These are phyloP conservation scores for Penicillium capsulatum DNA, from an alignment of 2,329 filamentous ascomycete species.

Conservation along the genomic window DNA sequence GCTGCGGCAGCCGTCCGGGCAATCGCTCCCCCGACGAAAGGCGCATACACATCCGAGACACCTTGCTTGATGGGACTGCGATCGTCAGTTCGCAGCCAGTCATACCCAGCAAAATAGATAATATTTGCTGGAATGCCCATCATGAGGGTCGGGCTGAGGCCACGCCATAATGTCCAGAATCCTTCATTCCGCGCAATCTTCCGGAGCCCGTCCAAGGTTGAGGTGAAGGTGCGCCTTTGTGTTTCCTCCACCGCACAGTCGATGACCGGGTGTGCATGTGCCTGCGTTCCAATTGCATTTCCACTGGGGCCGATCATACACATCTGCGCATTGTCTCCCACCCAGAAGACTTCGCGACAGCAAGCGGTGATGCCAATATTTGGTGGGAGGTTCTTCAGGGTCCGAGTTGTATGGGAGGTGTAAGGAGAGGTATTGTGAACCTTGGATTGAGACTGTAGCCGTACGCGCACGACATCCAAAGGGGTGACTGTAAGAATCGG, in stretches of 20 bases:
- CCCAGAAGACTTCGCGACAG: constrained; percentile 95
- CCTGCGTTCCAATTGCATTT: constrained; percentile 37
- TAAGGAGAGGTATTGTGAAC: constrained; percentile 53
- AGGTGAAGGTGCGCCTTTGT: constrained; percentile 77
- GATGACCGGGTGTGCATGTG: constrained; percentile 43
- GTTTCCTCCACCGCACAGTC: constrained; percentile 86
- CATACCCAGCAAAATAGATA: constrained; percentile 98
- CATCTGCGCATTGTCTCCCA: constrained; percentile 75
- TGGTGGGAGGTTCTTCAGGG: constrained; percentile 67
- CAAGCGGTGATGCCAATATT: constrained; percentile 90
- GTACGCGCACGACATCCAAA: constrained; percentile 92
- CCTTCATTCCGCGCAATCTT: constrained; percentile 97
- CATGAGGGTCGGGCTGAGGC: constrained; percentile 84
- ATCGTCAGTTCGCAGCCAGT: constrained; percentile 76
- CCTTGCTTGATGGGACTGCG: constrained; percentile 65
- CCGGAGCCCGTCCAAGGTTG: constrained; percentile 82
- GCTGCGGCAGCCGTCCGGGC: constrained; percentile 78
- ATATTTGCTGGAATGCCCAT: constrained; percentile 96
- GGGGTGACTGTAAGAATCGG: constrained; percentile 66
- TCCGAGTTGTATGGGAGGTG: constrained; percentile 48
- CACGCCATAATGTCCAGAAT: constrained; percentile 79
- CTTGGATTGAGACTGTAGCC: constrained; percentile 76
- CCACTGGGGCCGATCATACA: constrained; percentile 62
- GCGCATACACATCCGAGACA: constrained; percentile 67
- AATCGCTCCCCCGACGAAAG: constrained; percentile 71